phyloP scores from a whole-genome alignment of 2,329 filamentous ascomycete species.

The Ophiostoma perfectum region DNA sequence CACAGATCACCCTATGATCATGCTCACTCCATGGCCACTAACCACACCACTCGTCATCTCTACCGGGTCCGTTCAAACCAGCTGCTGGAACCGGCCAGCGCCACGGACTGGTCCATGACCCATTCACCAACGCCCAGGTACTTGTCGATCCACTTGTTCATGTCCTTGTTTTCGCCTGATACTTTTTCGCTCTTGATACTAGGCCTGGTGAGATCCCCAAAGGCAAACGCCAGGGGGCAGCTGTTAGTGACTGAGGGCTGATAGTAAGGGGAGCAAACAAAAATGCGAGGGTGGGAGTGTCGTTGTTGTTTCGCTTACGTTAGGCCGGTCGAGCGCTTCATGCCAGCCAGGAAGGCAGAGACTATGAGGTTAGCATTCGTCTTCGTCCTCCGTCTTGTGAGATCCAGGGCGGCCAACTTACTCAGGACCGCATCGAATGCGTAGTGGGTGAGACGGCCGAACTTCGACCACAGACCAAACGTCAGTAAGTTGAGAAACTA shows the following conservation, averaged over 20 bases:
- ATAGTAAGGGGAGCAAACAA: not conserved
- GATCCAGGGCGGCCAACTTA: constrained; percentile 43
- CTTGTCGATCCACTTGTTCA: constrained; percentile 84
- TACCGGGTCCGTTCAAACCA: constrained; percentile 88
- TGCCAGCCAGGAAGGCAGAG: constrained; percentile 91
- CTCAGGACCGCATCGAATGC: constrained; percentile 91
- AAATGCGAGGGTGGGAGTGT: not conserved
- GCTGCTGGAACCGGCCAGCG: constrained; percentile 77
- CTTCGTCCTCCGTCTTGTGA: not conserved
- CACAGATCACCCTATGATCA: not conserved
- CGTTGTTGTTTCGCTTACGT: constrained; percentile 63
- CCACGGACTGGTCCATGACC: constrained; percentile 96
- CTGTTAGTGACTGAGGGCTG: not conserved
- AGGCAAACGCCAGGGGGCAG: constrained; percentile 30
- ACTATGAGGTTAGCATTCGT: constrained; percentile 47
- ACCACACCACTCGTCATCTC: not conserved
- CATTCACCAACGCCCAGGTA: constrained; percentile 95
- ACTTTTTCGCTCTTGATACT: constrained; percentile 87
- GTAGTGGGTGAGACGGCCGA: constrained; percentile 90
- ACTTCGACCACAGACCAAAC: constrained; percentile 67
- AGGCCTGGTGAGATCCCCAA: constrained; percentile 46
- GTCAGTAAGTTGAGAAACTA: constrained; percentile 63
- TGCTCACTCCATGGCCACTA: not conserved
- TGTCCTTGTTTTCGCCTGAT: constrained; percentile 70
- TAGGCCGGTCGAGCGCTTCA: constrained; percentile 94